Evolutionary conservation across 176 grass and related monocot species (phyloP).

Genomic region (Otatea glauca): DNA sequence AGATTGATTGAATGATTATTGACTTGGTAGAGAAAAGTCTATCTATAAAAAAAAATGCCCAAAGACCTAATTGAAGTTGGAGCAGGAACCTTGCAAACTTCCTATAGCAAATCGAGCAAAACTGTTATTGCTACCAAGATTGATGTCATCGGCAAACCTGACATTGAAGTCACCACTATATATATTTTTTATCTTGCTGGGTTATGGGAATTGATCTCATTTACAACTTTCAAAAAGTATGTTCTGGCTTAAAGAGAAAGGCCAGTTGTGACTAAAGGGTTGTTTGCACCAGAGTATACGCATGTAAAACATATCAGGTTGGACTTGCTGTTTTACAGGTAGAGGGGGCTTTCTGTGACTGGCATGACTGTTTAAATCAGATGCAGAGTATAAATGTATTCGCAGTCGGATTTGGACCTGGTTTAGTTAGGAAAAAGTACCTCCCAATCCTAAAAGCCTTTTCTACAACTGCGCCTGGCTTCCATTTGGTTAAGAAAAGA

Average conservation of each 20-base stretch:
- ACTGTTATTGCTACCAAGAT: not conserved
- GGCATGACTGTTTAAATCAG: not conserved
- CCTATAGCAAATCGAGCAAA: constrained; percentile 11
- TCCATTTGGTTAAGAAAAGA: not conserved
- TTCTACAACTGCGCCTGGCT: not conserved
- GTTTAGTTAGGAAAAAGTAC: not conserved
- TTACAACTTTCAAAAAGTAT: not conserved
- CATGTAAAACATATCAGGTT: too few species aligned
- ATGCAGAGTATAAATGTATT: not conserved
- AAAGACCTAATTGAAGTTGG: not conserved
- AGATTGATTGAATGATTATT: not conserved
- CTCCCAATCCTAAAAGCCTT: constrained; percentile 7
- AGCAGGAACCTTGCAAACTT: not conserved
- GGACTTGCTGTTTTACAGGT: not conserved
- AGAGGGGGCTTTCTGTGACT: not conserved
- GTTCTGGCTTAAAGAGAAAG: not conserved
- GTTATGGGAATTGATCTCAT: constrained; percentile 1
- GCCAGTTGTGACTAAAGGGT: not conserved
- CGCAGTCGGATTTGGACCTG: not conserved
- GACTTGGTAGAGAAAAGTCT: not conserved
- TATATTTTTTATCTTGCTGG: not conserved
- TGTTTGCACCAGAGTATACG: constrained; percentile 6
- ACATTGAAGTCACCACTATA: not conserved
- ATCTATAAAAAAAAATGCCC: not conserved
- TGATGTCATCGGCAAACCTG: constrained; percentile 16